Evolutionary conservation across 1,284 basidiomycete genomes (phyloP).

Genomic region (Leccinum cinnamomeum): DNA sequence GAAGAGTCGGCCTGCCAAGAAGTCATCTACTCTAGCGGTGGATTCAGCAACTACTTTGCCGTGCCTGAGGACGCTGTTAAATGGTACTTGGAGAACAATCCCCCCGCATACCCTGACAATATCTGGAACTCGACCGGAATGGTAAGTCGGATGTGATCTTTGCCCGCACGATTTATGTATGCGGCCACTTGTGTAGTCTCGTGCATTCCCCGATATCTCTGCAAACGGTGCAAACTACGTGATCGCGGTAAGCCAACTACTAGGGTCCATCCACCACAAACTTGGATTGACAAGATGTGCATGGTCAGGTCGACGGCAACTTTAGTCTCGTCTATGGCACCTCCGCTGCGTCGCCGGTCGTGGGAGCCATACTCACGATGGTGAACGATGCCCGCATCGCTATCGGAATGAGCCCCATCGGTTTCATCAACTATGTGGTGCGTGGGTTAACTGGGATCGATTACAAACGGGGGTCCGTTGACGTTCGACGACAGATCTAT

Average conservation of each 20-base stretch:
- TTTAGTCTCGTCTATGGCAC: conserved; percentile 40
- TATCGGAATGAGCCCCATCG: conserved; percentile 38
- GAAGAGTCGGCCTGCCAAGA: conserved; percentile 34
- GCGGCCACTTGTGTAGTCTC: conserved; percentile 19
- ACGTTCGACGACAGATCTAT: conserved; percentile 27
- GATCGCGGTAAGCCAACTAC: conserved; percentile 22
- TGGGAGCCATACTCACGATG: conserved; percentile 46
- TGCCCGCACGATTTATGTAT: not conserved
- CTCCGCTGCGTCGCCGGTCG: conserved; percentile 43
- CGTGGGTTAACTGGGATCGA: not conserved
- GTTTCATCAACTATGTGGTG: conserved; percentile 42
- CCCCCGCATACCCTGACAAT: conserved; percentile 34
- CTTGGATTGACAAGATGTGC: not conserved
- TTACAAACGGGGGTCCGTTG: not conserved
- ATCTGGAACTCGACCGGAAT: conserved; percentile 51
- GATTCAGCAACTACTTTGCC: conserved; percentile 45
- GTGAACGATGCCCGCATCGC: conserved; percentile 49
- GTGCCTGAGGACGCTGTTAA: conserved; percentile 30
- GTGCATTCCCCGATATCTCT: conserved; percentile 49
- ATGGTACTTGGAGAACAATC: conserved; percentile 25
- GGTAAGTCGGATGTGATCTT: conserved; percentile 30
- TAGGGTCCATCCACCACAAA: not conserved
- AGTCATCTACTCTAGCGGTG: conserved; percentile 41
- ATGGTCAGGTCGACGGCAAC: conserved; percentile 34
- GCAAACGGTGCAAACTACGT: conserved; percentile 46